Evolutionary conservation across 225 moss, liverwort and hornwort species (phyloP), one percentile per base, ranked within the genome.

Genomic region (Physcomitrium patens): DNA sequence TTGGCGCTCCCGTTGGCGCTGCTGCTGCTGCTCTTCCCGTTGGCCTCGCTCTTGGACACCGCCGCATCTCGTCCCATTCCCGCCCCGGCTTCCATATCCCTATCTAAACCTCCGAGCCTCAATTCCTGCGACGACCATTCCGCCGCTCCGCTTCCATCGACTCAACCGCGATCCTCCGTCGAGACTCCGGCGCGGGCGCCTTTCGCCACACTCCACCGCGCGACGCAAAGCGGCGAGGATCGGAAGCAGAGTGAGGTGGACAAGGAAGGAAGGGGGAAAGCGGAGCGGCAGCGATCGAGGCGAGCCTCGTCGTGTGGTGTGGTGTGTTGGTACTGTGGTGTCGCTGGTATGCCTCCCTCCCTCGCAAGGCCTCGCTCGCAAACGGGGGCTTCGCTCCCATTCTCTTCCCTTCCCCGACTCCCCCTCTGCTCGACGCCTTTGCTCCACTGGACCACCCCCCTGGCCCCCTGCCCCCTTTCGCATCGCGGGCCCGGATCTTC

Each of bases 71-170:
- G 71, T 27, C 52, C 76, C 81, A 76, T 81, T 0, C 76, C 81
- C 12, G 71, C 71, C 17, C 72, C 69, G n/a, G 63, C 82, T 49
- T 83, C 82, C 78, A 83, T 83, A 13, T 52, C 82, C 27, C 60
- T 26, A 6, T 3, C 57, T 11, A 24, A 60, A 23, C 9, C 50
- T 22, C 65, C 12, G 3, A 28, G 42, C 51, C 74, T 75, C 78
- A 83, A 83, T 78, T 83, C 75, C 22, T 74, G 74, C 70, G 60
- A 57, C 73, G 68, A 5, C 70, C 75, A 77, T 62, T 63, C 69
- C 69, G 69, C 60, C 77, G 73, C 77, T 73, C 59, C 82, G 74
- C 66, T 65, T 57, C 49, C 23, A n/a, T 37, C 31, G 31, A 14
- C 44, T 41, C 63, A 52, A 20, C 68, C 31, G 55, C 65, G 9